Conservation (phyloP, 768 basidiomycete genomes). For the Arthromyces matolae region DNA sequence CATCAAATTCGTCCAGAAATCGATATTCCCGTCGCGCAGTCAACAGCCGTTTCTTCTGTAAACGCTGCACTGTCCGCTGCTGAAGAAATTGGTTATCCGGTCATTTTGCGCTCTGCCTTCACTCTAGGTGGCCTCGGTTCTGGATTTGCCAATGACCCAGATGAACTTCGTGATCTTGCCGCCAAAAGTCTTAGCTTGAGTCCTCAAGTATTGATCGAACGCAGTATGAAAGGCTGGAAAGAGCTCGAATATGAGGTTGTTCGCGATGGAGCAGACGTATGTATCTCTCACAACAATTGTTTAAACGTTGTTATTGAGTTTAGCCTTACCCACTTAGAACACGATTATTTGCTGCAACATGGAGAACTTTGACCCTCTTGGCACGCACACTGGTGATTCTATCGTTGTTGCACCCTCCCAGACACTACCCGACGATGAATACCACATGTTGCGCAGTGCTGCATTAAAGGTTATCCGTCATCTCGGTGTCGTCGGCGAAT, state of each 20-base stretch:
- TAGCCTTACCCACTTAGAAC: no score
- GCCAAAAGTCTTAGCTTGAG: constrained; percentile 88
- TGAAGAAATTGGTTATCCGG: constrained; percentile 90
- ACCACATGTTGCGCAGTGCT: constrained; percentile 97
- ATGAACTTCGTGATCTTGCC: constrained; percentile 91
- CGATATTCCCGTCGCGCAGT: constrained; percentile 92
- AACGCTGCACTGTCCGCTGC: constrained; percentile 91
- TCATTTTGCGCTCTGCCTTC: constrained; percentile 95
- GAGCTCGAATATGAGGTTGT: constrained; percentile 99
- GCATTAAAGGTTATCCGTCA: constrained; percentile 95
- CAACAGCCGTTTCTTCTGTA: constrained; percentile 94
- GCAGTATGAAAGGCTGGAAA: constrained; percentile 99
- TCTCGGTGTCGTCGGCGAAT: constrained; percentile 90
- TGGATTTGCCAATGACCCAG: constrained; percentile 92
- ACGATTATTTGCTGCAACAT: constrained; percentile 99
- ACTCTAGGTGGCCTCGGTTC: constrained; percentile 98
- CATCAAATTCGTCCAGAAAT: constrained; percentile 65
- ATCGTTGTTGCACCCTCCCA: constrained; percentile 99
- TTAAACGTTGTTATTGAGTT: no score
- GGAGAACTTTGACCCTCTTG: constrained; percentile 99
- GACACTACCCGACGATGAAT: constrained; percentile 95
- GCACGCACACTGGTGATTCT: constrained; percentile 98
- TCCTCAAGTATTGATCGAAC: constrained; percentile 95
- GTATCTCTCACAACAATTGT: no score
- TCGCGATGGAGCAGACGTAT: constrained; percentile 92